Conservation (phyloP, 306 rosid species). For the Inga laurina region DNA sequence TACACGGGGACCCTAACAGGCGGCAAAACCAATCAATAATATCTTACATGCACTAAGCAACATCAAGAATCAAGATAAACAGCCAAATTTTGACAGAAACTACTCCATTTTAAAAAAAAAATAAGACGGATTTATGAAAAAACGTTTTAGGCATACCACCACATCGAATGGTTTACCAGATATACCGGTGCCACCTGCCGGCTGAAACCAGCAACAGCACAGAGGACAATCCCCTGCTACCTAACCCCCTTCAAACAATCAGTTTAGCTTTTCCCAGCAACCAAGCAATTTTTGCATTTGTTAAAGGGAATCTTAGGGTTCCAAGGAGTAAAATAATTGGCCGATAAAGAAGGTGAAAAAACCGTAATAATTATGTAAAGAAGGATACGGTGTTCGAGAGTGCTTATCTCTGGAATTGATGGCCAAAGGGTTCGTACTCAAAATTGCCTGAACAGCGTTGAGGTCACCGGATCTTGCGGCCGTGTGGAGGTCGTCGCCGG, state of each 20-base stretch:
- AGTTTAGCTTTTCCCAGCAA: not conserved
- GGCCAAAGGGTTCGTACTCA: constrained; percentile 67
- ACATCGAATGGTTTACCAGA: not conserved
- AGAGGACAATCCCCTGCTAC: not conserved
- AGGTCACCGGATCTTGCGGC: constrained; percentile 91
- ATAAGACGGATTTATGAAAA: not conserved
- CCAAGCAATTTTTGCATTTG: not conserved
- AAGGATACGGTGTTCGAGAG: constrained; percentile 97
- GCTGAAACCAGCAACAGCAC: not conserved
- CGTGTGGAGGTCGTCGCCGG: constrained; percentile 63
- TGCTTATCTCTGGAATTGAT: constrained; percentile 88
- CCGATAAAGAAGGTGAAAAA: not conserved
- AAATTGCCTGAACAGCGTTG: constrained; percentile 50
- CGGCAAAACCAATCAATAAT: not conserved
- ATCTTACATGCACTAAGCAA: not conserved
- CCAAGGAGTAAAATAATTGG: not conserved
- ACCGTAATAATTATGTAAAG: not conserved
- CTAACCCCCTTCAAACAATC: not conserved
- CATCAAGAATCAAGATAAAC: constrained; percentile 4
- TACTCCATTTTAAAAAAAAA: not conserved
- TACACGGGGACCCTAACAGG: not conserved
- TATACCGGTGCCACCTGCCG: not conserved
- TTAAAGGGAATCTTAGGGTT: constrained; percentile 28
- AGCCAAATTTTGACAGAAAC: not conserved
- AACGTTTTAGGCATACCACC: not conserved